Conservation (phyloP, 2,329 filamentous ascomycete genomes). For the Knufia fluminis region DNA sequence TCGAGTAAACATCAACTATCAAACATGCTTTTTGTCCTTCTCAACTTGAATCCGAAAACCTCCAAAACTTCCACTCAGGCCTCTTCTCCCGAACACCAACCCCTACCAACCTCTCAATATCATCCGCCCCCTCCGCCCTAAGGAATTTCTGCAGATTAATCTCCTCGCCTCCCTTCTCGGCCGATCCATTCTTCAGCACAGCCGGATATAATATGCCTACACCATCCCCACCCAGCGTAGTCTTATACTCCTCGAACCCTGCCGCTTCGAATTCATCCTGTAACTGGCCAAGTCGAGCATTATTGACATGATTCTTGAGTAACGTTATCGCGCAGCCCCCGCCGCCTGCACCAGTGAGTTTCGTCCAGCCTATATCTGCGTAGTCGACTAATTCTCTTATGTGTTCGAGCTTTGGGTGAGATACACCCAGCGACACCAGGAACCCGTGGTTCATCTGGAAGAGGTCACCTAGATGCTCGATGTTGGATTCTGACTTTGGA, state of each 20-base stretch:
- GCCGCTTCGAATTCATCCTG: conserved; percentile 57
- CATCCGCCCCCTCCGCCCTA: conserved; percentile 71
- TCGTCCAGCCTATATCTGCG: conserved; percentile 88
- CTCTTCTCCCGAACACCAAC: conserved; percentile 61
- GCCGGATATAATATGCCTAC: conserved; percentile 93
- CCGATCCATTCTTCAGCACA: conserved; percentile 73
- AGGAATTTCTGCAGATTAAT: conserved; percentile 87
- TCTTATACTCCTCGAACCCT: conserved; percentile 77
- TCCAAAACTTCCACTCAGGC: conserved; percentile 82
- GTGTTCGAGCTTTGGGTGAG: conserved; percentile 84
- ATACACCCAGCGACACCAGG: conserved; percentile 83
- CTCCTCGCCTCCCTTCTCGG: conserved; percentile 76
- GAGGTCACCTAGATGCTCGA: conserved; percentile 73
- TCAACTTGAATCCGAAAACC: conserved; percentile 3
- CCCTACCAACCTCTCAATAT: conserved; percentile 78
- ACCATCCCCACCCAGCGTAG: conserved; percentile 83
- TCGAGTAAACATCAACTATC: not conserved
- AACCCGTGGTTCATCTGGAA: conserved; percentile 92
- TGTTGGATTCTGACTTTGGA: conserved; percentile 49
- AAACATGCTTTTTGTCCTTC: not conserved
- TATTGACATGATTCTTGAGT: conserved; percentile 56
- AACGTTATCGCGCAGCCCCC: conserved; percentile 93
- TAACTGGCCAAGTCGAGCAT: conserved; percentile 51
- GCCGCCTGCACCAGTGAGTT: conserved; percentile 89
- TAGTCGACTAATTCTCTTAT: conserved; percentile 86